Percentiles rank a stretch among this genome's conserved stretches.
Conservation (phyloP, 2,329 filamentous ascomycete species). For the Aspergillus hiratsukae region DNA sequence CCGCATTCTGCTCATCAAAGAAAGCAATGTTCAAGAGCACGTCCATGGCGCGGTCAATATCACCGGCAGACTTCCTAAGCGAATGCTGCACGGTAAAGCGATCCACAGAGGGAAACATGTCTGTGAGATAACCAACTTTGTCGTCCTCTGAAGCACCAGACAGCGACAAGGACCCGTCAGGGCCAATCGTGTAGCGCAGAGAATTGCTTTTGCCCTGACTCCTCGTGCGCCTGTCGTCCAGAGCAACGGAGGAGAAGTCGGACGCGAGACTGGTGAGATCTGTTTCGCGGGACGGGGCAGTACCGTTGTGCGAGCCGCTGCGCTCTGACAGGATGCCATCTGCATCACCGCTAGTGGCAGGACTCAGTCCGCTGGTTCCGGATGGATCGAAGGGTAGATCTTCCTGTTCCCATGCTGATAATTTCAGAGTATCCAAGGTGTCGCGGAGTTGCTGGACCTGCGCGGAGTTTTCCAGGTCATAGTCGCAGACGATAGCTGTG, state of each 20-base stretch:
- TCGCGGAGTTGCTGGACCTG: conserved; percentile 53
- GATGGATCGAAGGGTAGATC: conserved; percentile 68
- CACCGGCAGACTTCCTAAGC: conserved; percentile 62
- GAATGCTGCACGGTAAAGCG: conserved; percentile 61
- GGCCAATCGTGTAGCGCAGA: conserved; percentile 24
- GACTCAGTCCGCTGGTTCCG: conserved; percentile 54
- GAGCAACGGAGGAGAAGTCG: conserved; percentile 36
- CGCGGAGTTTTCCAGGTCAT: conserved; percentile 54
- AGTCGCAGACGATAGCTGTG: conserved; percentile 70
- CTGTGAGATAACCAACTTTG: conserved; percentile 60
- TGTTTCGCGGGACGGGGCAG: conserved; percentile 44
- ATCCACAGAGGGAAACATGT: conserved; percentile 69
- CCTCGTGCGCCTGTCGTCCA: conserved; percentile 19
- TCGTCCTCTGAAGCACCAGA: conserved; percentile 44
- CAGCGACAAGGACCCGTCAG: conserved; percentile 26
- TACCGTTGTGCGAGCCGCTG: conserved; percentile 26
- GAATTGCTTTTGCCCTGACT: conserved; percentile 13
- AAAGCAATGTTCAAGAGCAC: conserved; percentile 75
- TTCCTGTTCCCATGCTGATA: conserved; percentile 67
- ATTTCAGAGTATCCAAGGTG: conserved; percentile 63
- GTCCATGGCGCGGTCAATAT: conserved; percentile 69
- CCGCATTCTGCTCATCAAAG: conserved; percentile 63
- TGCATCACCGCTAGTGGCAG: conserved; percentile 16
- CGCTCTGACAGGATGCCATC: conserved; percentile 23
- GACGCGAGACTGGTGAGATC: conserved; percentile 49